Percentiles rank a stretch among this genome's conserved stretches.
Conservation (phyloP, 2,329 filamentous ascomycete genomes). For the Sarocladium kiliense region DNA sequence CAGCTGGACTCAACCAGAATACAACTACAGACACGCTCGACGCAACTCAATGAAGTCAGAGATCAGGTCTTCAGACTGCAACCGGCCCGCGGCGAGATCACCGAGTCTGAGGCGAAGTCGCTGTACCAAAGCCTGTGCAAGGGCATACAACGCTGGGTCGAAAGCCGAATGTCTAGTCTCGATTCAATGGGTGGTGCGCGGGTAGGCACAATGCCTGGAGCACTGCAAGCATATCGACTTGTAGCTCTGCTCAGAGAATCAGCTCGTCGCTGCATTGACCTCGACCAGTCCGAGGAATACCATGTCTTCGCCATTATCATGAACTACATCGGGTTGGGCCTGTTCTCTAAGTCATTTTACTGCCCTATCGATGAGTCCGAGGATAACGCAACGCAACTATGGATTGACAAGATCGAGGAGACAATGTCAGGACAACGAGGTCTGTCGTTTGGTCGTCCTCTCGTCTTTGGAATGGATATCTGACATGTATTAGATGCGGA, state of each 20-base stretch:
- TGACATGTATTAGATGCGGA: conserved; percentile 20
- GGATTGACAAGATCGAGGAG: conserved; percentile 27
- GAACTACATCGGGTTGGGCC: conserved; percentile 29
- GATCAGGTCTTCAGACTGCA: conserved; percentile 28
- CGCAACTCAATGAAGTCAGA: conserved; percentile 17
- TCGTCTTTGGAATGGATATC: too few relatives aligned
- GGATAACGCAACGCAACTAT: conserved; percentile 23
- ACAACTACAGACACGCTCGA: conserved; percentile 16
- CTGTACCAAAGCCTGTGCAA: conserved; percentile 26
- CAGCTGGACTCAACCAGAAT: conserved; percentile 21
- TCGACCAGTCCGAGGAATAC: conserved; percentile 28
- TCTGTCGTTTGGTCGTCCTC: not conserved
- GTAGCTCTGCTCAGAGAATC: conserved; percentile 29
- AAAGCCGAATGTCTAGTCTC: conserved; percentile 25
- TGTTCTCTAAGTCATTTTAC: conserved; percentile 32
- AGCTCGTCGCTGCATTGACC: conserved; percentile 24
- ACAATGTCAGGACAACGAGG: conserved; percentile 19
- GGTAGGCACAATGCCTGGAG: conserved; percentile 16
- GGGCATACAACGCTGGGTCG: conserved; percentile 31
- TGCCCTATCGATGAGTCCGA: conserved; percentile 27
- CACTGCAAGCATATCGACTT: conserved; percentile 22
- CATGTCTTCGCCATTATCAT: conserved; percentile 30
- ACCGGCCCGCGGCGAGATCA: conserved; percentile 27
- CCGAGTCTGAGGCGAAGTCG: conserved; percentile 29
- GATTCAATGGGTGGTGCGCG: conserved; percentile 26